phyloP scores from a whole-genome alignment of 1,284 basidiomycete species.

The Jaminaea rosea region DNA sequence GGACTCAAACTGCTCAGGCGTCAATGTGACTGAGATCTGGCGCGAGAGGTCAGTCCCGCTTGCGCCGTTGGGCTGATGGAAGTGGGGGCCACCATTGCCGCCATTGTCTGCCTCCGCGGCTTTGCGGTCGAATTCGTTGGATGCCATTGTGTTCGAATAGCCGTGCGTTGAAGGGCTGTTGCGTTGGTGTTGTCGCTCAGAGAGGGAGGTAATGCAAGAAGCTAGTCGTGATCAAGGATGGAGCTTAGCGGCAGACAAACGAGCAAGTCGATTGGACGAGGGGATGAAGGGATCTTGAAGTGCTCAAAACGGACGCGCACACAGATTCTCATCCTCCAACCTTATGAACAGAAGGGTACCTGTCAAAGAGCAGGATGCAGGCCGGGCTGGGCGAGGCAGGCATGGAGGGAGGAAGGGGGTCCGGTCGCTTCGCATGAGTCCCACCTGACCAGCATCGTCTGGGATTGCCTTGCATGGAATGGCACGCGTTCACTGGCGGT shows the following conservation, averaged over 20 bases:
- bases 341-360: not conserved
- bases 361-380: not conserved
- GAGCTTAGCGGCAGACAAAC: too few species aligned
- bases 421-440: not conserved
- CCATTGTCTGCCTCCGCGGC: not conserved
- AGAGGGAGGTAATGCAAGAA: not conserved
- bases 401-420: not conserved
- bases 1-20: constrained; percentile 24
- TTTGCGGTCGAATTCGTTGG: not conserved
- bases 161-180: too few species aligned
- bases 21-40: constrained; percentile 28
- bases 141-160: not conserved
- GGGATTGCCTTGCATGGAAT: too few species aligned
- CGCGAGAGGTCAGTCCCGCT: constrained; percentile 18
- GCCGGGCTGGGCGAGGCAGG: not conserved
- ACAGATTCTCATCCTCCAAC: not conserved
- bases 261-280: not conserved
- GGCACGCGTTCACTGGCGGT: too few species aligned
- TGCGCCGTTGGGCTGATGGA: not conserved
- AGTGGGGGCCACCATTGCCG: not conserved
- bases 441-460: too few species aligned
- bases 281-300: not conserved
- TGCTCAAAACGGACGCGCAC: not conserved
- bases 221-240: not conserved
- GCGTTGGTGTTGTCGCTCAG: not conserved